Evolutionary conservation across 805 yeast genomes (phyloP), one percentile per base, ranked within the genome.

Genomic region (Spathaspora hagerdaliae): DNA sequence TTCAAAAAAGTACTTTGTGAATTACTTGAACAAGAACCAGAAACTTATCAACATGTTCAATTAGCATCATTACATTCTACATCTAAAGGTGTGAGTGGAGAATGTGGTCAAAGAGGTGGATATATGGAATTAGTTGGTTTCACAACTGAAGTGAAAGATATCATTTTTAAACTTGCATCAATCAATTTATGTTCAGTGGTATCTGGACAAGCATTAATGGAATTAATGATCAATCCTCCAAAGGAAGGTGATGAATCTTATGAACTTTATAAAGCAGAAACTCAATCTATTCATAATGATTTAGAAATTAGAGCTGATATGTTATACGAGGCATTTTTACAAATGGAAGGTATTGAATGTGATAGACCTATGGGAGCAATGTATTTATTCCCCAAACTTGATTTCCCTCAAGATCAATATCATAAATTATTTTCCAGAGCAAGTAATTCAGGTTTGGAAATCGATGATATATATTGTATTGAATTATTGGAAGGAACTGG

Each of bases 21-120:
- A 46, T 68, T 92, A 52, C 84, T 83, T 51, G 67, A 66, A 36
- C 53, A 69, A 36, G 70, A 77, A 45, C 75, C 77, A 10, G 83
- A 83, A 15, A 55, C 64, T 31, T 92, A 81, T 64, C 77, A 77
- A 41, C 73, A 81, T 49, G 92, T 94, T 35, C 96, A 89, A 63
- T 75, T 94, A 47, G 97, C 95, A 2, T 91, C 98, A 1, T 72
- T 94, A 55, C 98, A 94, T 66, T 90, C 98, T n/a, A 89, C 96
- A 37, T 92, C 98, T 10, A 94, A 94, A 68, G 99, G 99, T 64
- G 89, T 90, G 55, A 79, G 89, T 51, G 99, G 99, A 51, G 99
- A 94, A 69, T 94, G 99, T 77, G 99, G 99, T 49, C 99, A 94
- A 73, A 83, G 99, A 69, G 99, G 98, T 57, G 99, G 99, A 6